These are phyloP conservation scores for Amanita pseudoporphyria DNA, from an alignment of 768 basidiomycete genomes.

Conservation along the genomic window DNA sequence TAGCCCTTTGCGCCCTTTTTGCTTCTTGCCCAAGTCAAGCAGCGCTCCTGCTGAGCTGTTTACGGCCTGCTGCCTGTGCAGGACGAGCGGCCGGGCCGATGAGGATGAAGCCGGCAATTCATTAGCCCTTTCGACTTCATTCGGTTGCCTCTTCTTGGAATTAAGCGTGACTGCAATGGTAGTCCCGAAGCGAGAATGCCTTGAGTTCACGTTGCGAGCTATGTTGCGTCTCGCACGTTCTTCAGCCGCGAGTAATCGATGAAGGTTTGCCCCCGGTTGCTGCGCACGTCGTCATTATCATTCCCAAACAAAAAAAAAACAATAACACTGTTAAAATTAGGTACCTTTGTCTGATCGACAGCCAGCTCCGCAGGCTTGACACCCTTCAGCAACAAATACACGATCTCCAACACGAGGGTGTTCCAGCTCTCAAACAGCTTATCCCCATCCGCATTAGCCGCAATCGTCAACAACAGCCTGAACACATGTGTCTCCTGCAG, in stretches of 20 bases:
- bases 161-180: constrained; percentile 78
- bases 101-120: constrained; percentile 20
- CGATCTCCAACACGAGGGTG: constrained; percentile 84
- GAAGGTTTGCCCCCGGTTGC: constrained; percentile 63
- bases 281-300: constrained; percentile 21
- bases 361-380: constrained; percentile 52
- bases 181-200: constrained; percentile 96
- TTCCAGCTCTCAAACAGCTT: constrained; percentile 82
- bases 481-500: constrained; percentile 66
- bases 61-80: constrained; percentile 83
- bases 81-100: constrained; percentile 49
- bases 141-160: constrained; percentile 34
- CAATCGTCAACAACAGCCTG: constrained; percentile 76
- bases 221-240: constrained; percentile 49
- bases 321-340: constrained; percentile 6
- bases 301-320: background rate
- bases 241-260: constrained; percentile 72
- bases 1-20: constrained; percentile 46
- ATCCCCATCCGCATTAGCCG: constrained; percentile 67
- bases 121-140: constrained; percentile 13
- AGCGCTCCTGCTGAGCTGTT: constrained; percentile 55
- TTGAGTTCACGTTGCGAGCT: constrained; percentile 48
- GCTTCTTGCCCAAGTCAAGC: constrained; percentile 62
- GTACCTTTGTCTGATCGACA: constrained; percentile 57
- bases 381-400: constrained; percentile 84